Evolutionary conservation across 805 yeast genomes (phyloP), one percentile per base, ranked within the genome.

Genomic region (Lachancea cidri): DNA sequence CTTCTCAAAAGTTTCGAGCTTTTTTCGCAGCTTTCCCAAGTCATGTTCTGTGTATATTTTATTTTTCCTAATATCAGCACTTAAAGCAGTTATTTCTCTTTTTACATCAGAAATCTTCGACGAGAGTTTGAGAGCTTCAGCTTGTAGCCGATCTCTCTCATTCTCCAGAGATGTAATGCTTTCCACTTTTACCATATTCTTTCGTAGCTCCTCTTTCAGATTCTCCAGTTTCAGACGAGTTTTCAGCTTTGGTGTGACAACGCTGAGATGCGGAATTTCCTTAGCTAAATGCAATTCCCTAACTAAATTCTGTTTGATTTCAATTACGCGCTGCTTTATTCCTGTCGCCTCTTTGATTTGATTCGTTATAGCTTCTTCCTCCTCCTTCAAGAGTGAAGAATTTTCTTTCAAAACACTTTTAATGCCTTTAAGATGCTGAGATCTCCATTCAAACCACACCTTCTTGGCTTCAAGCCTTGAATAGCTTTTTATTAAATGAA

Each of bases 381-480:
- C 64, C 30, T 53, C 60, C 18, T 51, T 46, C 20, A 62, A 29
- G 5, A 52, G 20, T 2, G 43, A 29, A 2, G 57, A 29, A 38
- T 62, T 60, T 32, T 60, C 67, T 13, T 43, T 31, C 16, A 63
- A 35, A 6, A 58, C 64, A 17, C 36, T 56, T 24, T 71, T 52
- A 13, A 79, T 62, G 31, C 76, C 78, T 17, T 65, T 62, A 4
- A 74, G 53, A 35, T 79, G 68, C 45, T 76, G 75, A 9, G 65
- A 55, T 45, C 85, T 62, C 87, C 86, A 81, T 37, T 71, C 73
- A 48, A 74, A 76, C 85, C 86, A 81, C 0, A 73, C 72, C 29
- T 68, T 70, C 43, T 66, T 68, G 0, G 85, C 76, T 50, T 74
- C 76, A 22, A 70, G 64, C 22, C 77, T 65, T 1, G 84, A 68